Evolutionary conservation across 306 rosid species (phyloP), one percentile per base, ranked within the genome.

Genomic region (Lithocarpus polystachyus): DNA sequence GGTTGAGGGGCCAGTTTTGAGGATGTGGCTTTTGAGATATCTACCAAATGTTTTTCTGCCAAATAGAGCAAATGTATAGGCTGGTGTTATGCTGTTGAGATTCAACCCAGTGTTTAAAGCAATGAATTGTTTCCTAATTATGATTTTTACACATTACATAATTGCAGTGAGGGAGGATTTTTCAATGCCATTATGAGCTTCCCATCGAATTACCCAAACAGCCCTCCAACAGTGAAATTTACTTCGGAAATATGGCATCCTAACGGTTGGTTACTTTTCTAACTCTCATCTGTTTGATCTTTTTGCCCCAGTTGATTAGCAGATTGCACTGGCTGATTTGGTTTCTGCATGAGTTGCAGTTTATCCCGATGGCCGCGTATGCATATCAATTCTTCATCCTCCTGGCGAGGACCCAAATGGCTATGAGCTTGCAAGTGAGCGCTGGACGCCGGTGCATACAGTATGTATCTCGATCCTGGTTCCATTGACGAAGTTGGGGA

Each of bases 401-500:
- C 99, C 99, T 14, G 99, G 99, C 64, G 99, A 95, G 5, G 99
- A 95, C 80, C 99, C 98, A 10, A 95, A 92, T 89, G 99, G 99
- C 71, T 95, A 95, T 14, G 99, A 95, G 84, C 98, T 95, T 82
- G 97, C 99, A 11, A 95, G 99, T 75, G 99, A 95, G 85, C 97
- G 99, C 57, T 95, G 99, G 99, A 95, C 92, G 5, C 99, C 99
- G 8, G 99, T 95, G 80, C 99, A 95, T 82, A 95, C 98, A 22
- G 99, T 95, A 92, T 0, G 89, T 57, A 23, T 48, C 14, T 14
- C 60, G 13, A 3, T 71, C 51, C 10, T 60, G 56, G 11, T 67
- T 64, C 5, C 26, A 33, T 35, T 33, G 56, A 13, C 59, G 1
- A 29, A 37, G 55, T 54, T 29, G 20, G 3, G 3, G 51, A 73